phyloP scores from a whole-genome alignment of 345 rosid species.

The Eutrema yunnanense region DNA sequence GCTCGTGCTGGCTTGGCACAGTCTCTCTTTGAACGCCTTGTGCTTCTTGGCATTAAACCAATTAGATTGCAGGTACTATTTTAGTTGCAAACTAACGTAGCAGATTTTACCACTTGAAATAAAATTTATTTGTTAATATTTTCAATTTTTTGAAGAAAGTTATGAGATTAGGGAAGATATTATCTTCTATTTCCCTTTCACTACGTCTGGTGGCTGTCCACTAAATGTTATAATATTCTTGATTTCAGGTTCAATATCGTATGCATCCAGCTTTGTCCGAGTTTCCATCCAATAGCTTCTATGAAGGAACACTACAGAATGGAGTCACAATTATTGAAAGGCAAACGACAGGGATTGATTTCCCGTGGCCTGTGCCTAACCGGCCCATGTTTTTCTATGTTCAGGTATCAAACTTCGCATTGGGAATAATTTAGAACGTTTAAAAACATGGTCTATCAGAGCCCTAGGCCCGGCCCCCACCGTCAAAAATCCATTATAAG shows the following conservation, averaged over 20 bases:
- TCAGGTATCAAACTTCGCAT: conserved; percentile 48
- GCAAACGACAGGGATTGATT: conserved; percentile 95
- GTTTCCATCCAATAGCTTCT: conserved; percentile 96
- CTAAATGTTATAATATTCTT: conserved; percentile 9
- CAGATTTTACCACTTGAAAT: not conserved
- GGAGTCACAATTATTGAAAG: conserved; percentile 96
- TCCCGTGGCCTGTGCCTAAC: conserved; percentile 99
- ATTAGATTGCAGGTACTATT: conserved; percentile 89
- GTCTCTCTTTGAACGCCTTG: conserved; percentile 96
- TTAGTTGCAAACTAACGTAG: not conserved
- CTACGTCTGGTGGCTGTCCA: not conserved
- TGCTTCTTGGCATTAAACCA: conserved; percentile 94
- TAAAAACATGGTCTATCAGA: not conserved
- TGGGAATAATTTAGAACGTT: not conserved
- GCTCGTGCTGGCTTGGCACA: conserved; percentile 99
- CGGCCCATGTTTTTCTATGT: conserved; percentile 99
- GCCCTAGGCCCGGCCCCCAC: not conserved
- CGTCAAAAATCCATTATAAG: not conserved
- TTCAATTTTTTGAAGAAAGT: not conserved
- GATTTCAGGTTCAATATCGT: conserved; percentile 86
- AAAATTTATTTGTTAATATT: not conserved
- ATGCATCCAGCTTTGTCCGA: conserved; percentile 99
- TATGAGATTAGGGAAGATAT: not conserved
- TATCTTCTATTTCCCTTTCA: not conserved
- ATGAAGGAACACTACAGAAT: conserved; percentile 99